phyloP scores from a whole-genome alignment of 1,139 yeast species.

The Pichia sp. region DNA sequence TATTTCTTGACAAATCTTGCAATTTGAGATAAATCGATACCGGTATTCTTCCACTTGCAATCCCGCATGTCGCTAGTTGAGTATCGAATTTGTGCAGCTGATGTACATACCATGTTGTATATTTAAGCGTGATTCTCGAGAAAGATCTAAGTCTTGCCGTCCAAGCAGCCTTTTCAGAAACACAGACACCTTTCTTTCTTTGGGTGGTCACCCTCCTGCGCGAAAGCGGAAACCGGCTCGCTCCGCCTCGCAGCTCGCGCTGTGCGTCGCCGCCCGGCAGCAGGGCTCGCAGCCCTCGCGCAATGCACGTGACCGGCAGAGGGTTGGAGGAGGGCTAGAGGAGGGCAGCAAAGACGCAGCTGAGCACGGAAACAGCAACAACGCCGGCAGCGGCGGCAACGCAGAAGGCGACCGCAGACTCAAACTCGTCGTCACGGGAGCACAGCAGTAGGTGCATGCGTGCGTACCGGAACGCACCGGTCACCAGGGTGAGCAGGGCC shows the following conservation, averaged over 20 bases:
- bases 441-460: not conserved
- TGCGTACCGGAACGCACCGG: slow-evolving; percentile 3
- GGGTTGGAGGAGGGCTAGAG: not conserved
- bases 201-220: no score
- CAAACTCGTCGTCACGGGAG: not conserved
- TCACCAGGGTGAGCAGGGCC: not conserved
- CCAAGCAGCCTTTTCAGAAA: not conserved
- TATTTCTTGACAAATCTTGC: no score
- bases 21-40: no score
- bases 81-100: no score
- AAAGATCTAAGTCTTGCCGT: not conserved
- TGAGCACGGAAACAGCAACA: slow-evolving; percentile 1
- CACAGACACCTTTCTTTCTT: no score
- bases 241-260: not conserved
- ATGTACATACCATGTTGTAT: slow-evolving; percentile 14
- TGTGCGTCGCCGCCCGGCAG: not conserved
- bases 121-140: slow-evolving; percentile 6
- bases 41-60: no score
- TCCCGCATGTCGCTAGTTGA: not conserved
- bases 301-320: not conserved
- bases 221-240: not conserved
- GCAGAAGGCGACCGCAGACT: slow-evolving; percentile 3
- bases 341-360: not conserved
- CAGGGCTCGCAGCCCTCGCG: slow-evolving; percentile 1
- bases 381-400: slow-evolving; percentile 3